Evolutionary conservation across 805 yeast species (phyloP).

Genomic region (Candida nitratophila): DNA sequence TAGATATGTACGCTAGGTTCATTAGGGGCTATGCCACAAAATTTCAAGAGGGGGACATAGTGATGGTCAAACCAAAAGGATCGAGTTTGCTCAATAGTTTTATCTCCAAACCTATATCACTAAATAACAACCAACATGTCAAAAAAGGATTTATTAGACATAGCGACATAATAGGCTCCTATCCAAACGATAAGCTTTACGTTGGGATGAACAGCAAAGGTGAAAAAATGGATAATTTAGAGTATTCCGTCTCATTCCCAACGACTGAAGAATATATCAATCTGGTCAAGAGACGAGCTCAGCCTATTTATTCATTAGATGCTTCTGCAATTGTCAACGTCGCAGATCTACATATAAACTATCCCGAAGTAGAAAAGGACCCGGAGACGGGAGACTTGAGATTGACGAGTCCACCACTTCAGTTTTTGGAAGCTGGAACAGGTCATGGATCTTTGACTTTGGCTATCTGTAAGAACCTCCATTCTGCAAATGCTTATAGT

Average conservation of each 20-base stretch:
- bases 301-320: conserved; percentile 44
- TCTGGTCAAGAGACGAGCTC: conserved; percentile 35
- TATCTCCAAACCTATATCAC: conserved; percentile 23
- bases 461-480: conserved; percentile 34
- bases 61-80: conserved; percentile 20
- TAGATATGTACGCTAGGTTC: not conserved
- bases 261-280: conserved; percentile 41
- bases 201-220: not conserved
- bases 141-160: conserved; percentile 7
- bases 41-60: conserved; percentile 26
- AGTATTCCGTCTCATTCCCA: conserved; percentile 28
- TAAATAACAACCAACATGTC: not conserved
- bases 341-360: conserved; percentile 39
- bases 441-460: conserved; percentile 47
- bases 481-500: conserved; percentile 35
- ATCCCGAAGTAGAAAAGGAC: conserved; percentile 19
- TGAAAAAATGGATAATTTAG: not conserved
- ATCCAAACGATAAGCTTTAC: not conserved
- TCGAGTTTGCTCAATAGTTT: conserved; percentile 18
- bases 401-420: conserved; percentile 22
- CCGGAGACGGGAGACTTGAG: conserved; percentile 1
- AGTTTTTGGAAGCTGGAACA: conserved; percentile 46
- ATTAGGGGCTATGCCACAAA: conserved; percentile 11
- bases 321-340: conserved; percentile 39
- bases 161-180: conserved; percentile 22